These are phyloP conservation scores for Phytopythium oedochilum DNA, from an alignment of 352 stramenopile species.

Conservation along the genomic window DNA sequence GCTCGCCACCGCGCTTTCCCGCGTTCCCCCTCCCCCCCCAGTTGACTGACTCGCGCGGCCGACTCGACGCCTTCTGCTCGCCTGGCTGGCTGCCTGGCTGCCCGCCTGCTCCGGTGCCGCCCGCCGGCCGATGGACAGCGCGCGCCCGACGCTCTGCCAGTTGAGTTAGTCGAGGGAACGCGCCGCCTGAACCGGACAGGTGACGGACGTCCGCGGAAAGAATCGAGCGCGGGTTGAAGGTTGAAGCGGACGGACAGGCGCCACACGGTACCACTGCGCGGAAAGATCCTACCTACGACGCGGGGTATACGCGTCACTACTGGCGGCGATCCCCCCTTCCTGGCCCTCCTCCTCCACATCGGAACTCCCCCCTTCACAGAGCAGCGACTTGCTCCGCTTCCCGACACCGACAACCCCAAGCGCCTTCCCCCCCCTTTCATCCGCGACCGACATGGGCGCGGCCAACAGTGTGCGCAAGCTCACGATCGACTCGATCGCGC, in stretches of 20 bases:
- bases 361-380: background rate
- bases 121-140: background rate
- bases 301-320: background rate
- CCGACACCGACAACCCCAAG: background rate
- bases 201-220: background rate
- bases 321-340: background rate
- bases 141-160: background rate
- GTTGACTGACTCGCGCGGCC: too few species aligned
- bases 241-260: too few species aligned
- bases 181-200: background rate
- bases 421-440: too few species aligned
- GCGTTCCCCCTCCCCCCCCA: too few species aligned
- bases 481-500: constrained; percentile 70
- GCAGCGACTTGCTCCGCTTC: background rate
- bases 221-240: background rate
- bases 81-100: background rate
- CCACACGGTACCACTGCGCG: background rate
- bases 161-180: constrained; percentile 1
- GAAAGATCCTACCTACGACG: constrained; percentile 1
- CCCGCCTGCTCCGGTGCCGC: background rate
- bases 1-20: too few species aligned
- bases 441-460: constrained; percentile 49
- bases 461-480: constrained; percentile 78
- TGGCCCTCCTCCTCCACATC: background rate
- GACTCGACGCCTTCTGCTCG: background rate